Evolutionary conservation across 1,284 basidiomycete genomes (phyloP), one percentile per base, ranked within the genome.

Genomic region (Coriolopsis trogii): DNA sequence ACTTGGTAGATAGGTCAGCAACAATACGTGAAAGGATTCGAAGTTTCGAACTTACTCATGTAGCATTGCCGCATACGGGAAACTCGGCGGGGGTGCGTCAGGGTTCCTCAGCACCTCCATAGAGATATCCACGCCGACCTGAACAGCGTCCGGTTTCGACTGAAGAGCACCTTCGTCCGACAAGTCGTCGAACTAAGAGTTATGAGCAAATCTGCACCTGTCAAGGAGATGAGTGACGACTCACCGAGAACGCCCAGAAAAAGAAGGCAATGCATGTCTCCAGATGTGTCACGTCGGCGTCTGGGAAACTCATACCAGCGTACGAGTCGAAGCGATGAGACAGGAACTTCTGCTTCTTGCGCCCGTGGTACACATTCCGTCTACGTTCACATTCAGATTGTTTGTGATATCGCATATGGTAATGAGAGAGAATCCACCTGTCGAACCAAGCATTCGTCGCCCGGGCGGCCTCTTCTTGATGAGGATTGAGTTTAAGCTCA

Each of bases 201-300:
- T n/a, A n/a, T n/a, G n/a, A n/a, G n/a, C n/a, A n/a, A n/a, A n/a
- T n/a, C n/a, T n/a, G n/a, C n/a, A n/a, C n/a, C n/a, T n/a, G n/a
- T n/a, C 42, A 36, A 25, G 37, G 29, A 42, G 44, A 59, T 26
- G 69, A 24, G 21, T 3, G 23, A 6, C 13, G 20, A 26, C 51
- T 52, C 51, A 78, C 76, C 24, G 75, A 68, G 57, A 77, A 77
- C 16, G 75, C 74, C 75, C 74, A 78, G 28, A 75, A 66, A 62
- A 74, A 75, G 55, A 78, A 78, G 34, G 70, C 70, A 36, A 77
- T 66, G 55, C 75, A 71, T 6, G 74, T 77, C 9, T 66, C 69
- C 28, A 77, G 69, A 44, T 76, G 76, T n/a, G 62, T 53, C n/a
- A 64, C 40, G 58, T 77, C 73, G 24, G 75, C 75, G 40, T 77